phyloP scores from a whole-genome alignment of 2,329 filamentous ascomycete species.

The Fusarium transvaalense region DNA sequence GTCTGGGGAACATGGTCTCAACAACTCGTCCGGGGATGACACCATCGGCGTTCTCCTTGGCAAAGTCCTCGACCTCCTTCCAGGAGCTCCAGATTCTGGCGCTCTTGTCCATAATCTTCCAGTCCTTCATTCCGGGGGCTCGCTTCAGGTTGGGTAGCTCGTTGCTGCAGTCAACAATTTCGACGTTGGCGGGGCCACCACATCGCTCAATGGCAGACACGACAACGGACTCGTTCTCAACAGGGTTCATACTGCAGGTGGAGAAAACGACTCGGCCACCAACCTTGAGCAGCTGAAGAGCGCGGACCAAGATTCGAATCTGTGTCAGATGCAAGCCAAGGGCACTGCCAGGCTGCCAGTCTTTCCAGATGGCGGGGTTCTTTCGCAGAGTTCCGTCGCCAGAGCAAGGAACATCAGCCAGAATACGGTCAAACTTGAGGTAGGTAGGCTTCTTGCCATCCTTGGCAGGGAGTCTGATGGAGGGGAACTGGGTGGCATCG shows the following conservation, averaged over 20 bases:
- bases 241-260: conserved; percentile 98
- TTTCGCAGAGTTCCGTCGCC: conserved; percentile 95
- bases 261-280: conserved; percentile 97
- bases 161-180: conserved; percentile 85
- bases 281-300: conserved; percentile 95
- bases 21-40: conserved; percentile 75
- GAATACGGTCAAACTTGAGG: conserved; percentile 95
- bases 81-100: conserved; percentile 84
- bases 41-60: conserved; percentile 68
- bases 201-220: conserved; percentile 90
- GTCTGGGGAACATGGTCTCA: conserved; percentile 84
- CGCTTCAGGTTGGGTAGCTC: conserved; percentile 82
- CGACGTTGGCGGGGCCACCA: conserved; percentile 83
- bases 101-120: conserved; percentile 92
- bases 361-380: conserved; percentile 93
- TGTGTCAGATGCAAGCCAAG: conserved; percentile 90
- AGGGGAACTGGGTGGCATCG: conserved; percentile 95
- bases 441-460: conserved; percentile 74
- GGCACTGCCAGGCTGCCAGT: conserved; percentile 90
- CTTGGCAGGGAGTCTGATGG: conserved; percentile 80
- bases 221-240: conserved; percentile 96
- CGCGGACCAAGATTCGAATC: conserved; percentile 88
- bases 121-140: conserved; percentile 79
- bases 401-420: conserved; percentile 96
- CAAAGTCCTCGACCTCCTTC: conserved; percentile 81